phyloP scores from a whole-genome alignment of 352 stramenopile genomes.

The Globisporangium sylvaticum region DNA sequence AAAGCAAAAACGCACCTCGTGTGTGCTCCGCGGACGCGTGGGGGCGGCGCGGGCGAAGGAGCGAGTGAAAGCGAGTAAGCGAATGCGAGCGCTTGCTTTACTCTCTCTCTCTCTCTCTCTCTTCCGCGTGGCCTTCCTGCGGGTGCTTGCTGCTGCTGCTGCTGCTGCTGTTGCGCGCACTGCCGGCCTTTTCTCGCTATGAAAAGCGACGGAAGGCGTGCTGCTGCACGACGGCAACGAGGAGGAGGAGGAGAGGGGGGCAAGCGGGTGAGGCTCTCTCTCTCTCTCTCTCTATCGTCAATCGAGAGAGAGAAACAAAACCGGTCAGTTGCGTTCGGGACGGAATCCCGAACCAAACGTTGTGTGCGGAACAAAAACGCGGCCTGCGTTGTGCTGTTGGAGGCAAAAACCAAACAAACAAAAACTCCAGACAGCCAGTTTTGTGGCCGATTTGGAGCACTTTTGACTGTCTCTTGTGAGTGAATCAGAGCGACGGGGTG shows the following conservation, averaged over 20 bases:
- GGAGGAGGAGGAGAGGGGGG: not conserved
- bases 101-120: not conserved
- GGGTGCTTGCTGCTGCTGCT: not conserved
- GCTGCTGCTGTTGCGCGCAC: conserved; percentile 3
- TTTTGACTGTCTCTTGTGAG: conserved; percentile 9
- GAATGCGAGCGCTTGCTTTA: not conserved
- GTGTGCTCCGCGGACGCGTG: not conserved
- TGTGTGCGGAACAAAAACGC: not conserved
- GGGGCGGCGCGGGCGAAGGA: no score
- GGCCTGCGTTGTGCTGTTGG: not conserved
- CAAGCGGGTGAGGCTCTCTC: not conserved
- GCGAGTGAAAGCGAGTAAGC: not conserved
- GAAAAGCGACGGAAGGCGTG: not conserved
- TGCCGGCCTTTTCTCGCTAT: conserved; percentile 13
- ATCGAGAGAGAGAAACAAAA: conserved; percentile 6
- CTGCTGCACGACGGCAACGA: conserved; percentile 2
- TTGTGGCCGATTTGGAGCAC: conserved; percentile 1
- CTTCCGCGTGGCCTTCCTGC: not conserved
- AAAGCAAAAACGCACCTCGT: not conserved
- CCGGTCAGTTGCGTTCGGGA: not conserved
- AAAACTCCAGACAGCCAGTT: not conserved
- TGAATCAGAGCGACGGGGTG: not conserved
- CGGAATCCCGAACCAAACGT: not conserved
- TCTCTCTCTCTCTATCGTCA: conserved; percentile 1
- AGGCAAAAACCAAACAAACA: not conserved